Percentiles rank a stretch among this genome's conserved stretches.
Conservation (phyloP, 257 asterid species). For the Paulownia fortunei region DNA sequence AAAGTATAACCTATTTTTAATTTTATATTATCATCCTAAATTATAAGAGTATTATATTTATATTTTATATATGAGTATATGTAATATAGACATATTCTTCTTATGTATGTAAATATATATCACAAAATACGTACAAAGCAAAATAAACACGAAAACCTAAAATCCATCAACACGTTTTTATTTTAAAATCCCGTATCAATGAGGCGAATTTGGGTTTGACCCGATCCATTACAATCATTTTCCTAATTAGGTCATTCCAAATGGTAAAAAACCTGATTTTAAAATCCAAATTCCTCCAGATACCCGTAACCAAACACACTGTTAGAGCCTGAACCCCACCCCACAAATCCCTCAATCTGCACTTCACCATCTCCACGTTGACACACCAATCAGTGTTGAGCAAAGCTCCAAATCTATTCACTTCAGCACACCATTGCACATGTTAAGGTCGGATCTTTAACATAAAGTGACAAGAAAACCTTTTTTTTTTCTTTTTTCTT, state of each 20-base stretch:
- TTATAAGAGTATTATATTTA: too few relatives aligned
- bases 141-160: not conserved
- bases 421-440: constrained; percentile 15
- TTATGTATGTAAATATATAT: too few relatives aligned
- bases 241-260: not conserved
- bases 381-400: constrained; percentile 34
- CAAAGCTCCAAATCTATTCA: constrained; percentile 28
- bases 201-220: not conserved
- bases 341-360: constrained; percentile 11
- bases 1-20: too few relatives aligned
- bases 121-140: too few relatives aligned
- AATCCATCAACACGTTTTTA: too few relatives aligned
- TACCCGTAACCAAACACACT: not conserved
- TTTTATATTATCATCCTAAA: too few relatives aligned
- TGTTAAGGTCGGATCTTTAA: constrained; percentile 36
- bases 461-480: not conserved
- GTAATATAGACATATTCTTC: too few relatives aligned
- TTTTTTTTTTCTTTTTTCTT: not conserved
- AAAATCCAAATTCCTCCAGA: not conserved
- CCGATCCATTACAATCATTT: not conserved
- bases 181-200: too few relatives aligned
- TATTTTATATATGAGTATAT: too few relatives aligned
- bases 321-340: constrained; percentile 9
- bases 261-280: not conserved
- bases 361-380: constrained; percentile 37